Evolutionary conservation across 192 early-diverging fungal genomes (phyloP).

Genomic region (Backusella sp.): DNA sequence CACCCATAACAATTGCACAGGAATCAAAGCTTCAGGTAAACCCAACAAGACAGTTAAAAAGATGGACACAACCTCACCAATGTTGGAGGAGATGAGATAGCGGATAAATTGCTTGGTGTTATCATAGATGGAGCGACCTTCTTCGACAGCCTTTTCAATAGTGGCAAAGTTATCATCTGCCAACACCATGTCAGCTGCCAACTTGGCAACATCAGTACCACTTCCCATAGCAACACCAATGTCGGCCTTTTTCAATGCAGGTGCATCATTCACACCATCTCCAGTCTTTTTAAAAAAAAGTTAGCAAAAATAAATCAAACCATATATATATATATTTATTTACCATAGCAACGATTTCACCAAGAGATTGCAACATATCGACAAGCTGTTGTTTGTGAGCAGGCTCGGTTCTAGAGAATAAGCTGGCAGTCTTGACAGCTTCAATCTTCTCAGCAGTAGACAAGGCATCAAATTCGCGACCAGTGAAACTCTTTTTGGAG

Average conservation of each 20-base stretch:
- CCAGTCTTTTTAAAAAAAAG: constrained; percentile 57
- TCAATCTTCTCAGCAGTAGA: constrained; percentile 63
- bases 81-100: constrained; percentile 97
- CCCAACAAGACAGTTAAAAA: constrained; percentile 96
- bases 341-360: constrained; percentile 83
- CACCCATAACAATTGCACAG: constrained; percentile 98
- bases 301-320: too few species aligned
- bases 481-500: constrained; percentile 75
- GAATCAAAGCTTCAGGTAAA: constrained; percentile 96
- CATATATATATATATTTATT: too few species aligned
- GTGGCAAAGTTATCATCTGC: constrained; percentile 99
- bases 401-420: constrained; percentile 97
- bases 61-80: constrained; percentile 97
- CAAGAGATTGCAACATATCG: constrained; percentile 81
- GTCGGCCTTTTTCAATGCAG: constrained; percentile 96
- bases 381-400: constrained; percentile 94
- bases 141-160: constrained; percentile 95
- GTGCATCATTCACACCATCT: constrained; percentile 99
- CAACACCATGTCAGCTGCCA: constrained; percentile 98
- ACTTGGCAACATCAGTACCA: constrained; percentile 98
- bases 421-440: constrained; percentile 70
- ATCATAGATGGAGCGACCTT: constrained; percentile 97
- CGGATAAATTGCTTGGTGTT: constrained; percentile 99
- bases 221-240: constrained; percentile 99
- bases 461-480: constrained; percentile 94